Evolutionary conservation across 2,329 filamentous ascomycete species (phyloP), one percentile per base, ranked within the genome.

Genomic region (Alternaria tenuissima): DNA sequence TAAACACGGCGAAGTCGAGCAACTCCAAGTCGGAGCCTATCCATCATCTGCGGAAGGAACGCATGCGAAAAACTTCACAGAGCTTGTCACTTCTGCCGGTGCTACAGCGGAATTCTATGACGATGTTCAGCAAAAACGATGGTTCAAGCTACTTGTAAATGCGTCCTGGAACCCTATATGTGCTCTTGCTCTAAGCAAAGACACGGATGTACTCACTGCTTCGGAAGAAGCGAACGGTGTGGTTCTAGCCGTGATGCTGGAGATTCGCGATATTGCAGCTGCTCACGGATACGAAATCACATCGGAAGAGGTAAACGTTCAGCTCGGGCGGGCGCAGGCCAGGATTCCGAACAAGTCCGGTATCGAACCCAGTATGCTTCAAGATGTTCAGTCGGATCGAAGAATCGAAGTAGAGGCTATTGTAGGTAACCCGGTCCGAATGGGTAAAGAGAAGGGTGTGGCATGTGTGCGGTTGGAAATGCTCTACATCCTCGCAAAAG

Each of bases 71-170:
- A 55, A 52, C 2, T 83, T 86, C 47, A 76, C 79, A 5, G 72
- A 76, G 3, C 72, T 87, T 12, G 63, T 87, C 8, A 61, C 69
- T 20, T 51, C 74, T 3, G 81, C 80, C 7, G 81, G 84, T 7
- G 83, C 79, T 4, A 81, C 82, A 2, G 81, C 83, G 46, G 67
- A 81, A n/a, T 75, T 85, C 5, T 80, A 84, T 38, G 79, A 82
- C 4, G 81, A 89, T 61, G 81, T 90, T 8, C 86, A 89, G 63
- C 71, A 81, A 0, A 81, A 84, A 53, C 81, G 87, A 7, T 89
- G 87, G 87, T 80, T 81, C 53, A 90, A 89, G 72, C 80, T 89
- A 0, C 77, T 89, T 0, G 79, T 87, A 73, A 89, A 89, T 68
- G 86, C 83, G 1, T 81, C 85, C 0, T 89, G 86, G 84, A 89